phyloP scores from a whole-genome alignment of 805 yeast species.

The Lipomyces sp. region DNA sequence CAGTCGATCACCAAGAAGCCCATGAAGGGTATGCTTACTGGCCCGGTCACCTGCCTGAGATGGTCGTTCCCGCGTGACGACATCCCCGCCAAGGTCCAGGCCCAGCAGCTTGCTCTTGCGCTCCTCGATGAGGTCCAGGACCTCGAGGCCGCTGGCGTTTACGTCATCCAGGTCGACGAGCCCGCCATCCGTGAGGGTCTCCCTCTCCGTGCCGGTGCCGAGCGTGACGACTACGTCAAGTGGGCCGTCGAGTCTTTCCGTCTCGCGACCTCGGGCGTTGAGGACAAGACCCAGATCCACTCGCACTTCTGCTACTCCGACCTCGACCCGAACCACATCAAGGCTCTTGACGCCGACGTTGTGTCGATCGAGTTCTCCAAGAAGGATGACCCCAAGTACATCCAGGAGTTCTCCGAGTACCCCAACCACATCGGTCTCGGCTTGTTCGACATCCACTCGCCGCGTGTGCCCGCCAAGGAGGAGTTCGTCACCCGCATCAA shows the following conservation, averaged over 20 bases:
- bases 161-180: constrained; percentile 98
- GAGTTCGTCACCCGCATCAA: constrained; percentile 92
- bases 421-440: constrained; percentile 99
- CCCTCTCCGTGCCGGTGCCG: constrained; percentile 96
- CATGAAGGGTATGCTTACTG: constrained; percentile 99
- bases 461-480: constrained; percentile 97
- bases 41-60: constrained; percentile 98
- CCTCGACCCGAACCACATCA: constrained; percentile 98
- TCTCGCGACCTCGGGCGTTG: constrained; percentile 98
- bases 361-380: constrained; percentile 99
- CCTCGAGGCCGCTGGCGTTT: constrained; percentile 97
- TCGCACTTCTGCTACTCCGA: constrained; percentile 99
- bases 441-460: constrained; percentile 98
- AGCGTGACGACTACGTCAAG: constrained; percentile 91
- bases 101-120: constrained; percentile 95
- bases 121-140: constrained; percentile 98
- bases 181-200: constrained; percentile 99
- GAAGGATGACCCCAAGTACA: constrained; percentile 98
- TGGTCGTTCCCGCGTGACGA: constrained; percentile 99
- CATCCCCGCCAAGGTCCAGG: constrained; percentile 86
- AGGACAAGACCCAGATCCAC: constrained; percentile 94
- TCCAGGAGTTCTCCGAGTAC: constrained; percentile 94
- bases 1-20: constrained; percentile 94
- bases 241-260: constrained; percentile 99
- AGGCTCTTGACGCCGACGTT: constrained; percentile 99